Conservation (phyloP, 2,329 filamentous ascomycete species). For the Acrocalymma vagum region DNA sequence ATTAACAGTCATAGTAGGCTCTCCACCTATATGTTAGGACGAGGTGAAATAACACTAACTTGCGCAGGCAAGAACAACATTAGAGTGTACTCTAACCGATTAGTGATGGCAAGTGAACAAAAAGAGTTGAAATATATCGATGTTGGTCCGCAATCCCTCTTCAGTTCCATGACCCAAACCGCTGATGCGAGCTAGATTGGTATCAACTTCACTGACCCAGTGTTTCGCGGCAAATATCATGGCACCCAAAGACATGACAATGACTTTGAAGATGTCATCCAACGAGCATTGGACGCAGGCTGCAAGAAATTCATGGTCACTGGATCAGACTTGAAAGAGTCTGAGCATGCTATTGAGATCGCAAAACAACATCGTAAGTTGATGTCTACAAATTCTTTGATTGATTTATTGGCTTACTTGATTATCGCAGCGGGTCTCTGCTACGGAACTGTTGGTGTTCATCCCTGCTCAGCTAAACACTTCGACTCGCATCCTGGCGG, state of each 20-base stretch:
- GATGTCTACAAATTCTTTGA: not conserved
- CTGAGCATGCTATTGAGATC: conserved; percentile 76
- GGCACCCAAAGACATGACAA: conserved; percentile 78
- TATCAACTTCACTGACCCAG: conserved; percentile 94
- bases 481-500: conserved; percentile 73
- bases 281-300: conserved; percentile 78
- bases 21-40: too few species aligned
- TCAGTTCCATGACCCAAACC: conserved; percentile 6
- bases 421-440: conserved; percentile 72
- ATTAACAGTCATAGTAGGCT: too few species aligned
- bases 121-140: conserved; percentile 51
- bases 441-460: conserved; percentile 91
- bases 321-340: conserved; percentile 84
- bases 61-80: too few species aligned
- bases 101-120: too few species aligned
- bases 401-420: not conserved
- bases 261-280: conserved; percentile 79
- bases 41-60: too few species aligned
- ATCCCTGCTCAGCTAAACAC: conserved; percentile 85
- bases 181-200: conserved; percentile 69
- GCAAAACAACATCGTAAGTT: conserved; percentile 76
- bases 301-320: conserved; percentile 93
- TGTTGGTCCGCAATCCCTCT: conserved; percentile 46
- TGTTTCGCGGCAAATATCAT: conserved; percentile 86
- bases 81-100: too few species aligned